Percentiles rank a stretch among this genome's conserved stretches.
Conservation (phyloP, 192 early-diverging fungal genomes). For the Paraglomus occultum region DNA sequence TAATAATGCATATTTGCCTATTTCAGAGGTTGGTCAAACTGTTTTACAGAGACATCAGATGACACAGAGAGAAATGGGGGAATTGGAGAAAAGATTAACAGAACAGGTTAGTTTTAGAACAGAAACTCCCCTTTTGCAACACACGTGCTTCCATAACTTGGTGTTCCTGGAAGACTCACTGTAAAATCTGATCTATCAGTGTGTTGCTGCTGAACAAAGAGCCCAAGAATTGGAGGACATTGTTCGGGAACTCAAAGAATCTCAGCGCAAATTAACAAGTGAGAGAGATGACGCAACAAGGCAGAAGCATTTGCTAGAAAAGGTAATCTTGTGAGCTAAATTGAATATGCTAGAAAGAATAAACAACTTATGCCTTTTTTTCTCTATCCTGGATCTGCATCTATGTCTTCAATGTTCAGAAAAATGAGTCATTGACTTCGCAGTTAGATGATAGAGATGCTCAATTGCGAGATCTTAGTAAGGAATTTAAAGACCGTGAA, state of each 20-base stretch:
- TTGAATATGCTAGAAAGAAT: too few species aligned
- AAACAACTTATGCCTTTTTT: constrained; percentile 9
- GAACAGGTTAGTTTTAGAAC: constrained; percentile 33
- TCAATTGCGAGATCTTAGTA: constrained; percentile 21
- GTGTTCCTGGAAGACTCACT: not conserved
- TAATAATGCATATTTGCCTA: not conserved
- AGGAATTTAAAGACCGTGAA: constrained; percentile 34
- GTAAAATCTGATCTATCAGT: not conserved
- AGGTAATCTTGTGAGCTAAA: not conserved
- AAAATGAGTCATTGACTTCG: constrained; percentile 5
- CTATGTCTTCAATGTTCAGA: not conserved
- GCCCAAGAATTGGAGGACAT: constrained; percentile 7
- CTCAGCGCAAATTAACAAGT: not conserved
- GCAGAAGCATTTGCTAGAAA: constrained; percentile 23
- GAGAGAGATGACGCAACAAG: constrained; percentile 22
- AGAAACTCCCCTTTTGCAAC: not conserved
- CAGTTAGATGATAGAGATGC: constrained; percentile 29
- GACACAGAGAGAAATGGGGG: constrained; percentile 32
- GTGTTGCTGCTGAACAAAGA: constrained; percentile 12
- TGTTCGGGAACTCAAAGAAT: constrained; percentile 5
- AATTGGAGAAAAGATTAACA: constrained; percentile 31
- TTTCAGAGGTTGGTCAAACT: constrained; percentile 45
- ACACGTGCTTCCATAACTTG: not conserved
- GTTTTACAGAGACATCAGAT: constrained; percentile 42
- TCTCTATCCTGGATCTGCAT: not conserved